A percentile compares a stretch with the other conserved stretches of the same genome.
phyloP scores from a whole-genome alignment of 1,284 basidiomycete genomes.

The Erythrobasidium hasegawianum region DNA sequence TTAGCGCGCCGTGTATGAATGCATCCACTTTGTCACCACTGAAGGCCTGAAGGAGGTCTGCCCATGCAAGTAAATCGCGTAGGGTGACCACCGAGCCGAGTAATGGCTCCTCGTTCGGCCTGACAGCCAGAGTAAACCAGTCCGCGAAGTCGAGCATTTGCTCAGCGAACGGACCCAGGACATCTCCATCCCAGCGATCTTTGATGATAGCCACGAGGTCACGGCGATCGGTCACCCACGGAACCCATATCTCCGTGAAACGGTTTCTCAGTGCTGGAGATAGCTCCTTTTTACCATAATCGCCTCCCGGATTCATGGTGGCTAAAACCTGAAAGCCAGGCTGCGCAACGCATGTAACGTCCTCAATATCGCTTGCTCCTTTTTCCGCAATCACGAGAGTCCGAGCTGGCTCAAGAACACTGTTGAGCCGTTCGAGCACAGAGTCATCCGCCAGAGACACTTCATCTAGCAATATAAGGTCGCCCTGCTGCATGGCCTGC shows the following conservation, averaged over 20 bases:
- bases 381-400: conserved; percentile 90
- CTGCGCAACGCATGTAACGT: conserved; percentile 64
- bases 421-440: conserved; percentile 94
- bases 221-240: conserved; percentile 67
- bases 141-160: conserved; percentile 73
- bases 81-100: conserved; percentile 59
- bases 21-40: conserved; percentile 19
- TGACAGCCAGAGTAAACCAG: conserved; percentile 69
- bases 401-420: conserved; percentile 85
- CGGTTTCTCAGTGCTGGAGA: conserved; percentile 95
- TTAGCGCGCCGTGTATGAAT: conserved; percentile 50
- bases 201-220: conserved; percentile 79
- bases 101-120: conserved; percentile 60
- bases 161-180: conserved; percentile 60
- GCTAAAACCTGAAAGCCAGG: conserved; percentile 82
- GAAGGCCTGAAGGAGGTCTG: conserved; percentile 69
- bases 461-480: conserved; percentile 89
- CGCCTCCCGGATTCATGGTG: conserved; percentile 99
- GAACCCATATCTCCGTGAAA: conserved; percentile 99
- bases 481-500: conserved; percentile 81
- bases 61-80: conserved; percentile 91
- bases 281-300: conserved; percentile 98
- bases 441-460: conserved; percentile 98
- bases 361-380: conserved; percentile 69
- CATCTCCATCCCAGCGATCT: conserved; percentile 63